These are phyloP conservation scores for Thelephora ganbajun DNA, from an alignment of 768 basidiomycete genomes.

Conservation along the genomic window DNA sequence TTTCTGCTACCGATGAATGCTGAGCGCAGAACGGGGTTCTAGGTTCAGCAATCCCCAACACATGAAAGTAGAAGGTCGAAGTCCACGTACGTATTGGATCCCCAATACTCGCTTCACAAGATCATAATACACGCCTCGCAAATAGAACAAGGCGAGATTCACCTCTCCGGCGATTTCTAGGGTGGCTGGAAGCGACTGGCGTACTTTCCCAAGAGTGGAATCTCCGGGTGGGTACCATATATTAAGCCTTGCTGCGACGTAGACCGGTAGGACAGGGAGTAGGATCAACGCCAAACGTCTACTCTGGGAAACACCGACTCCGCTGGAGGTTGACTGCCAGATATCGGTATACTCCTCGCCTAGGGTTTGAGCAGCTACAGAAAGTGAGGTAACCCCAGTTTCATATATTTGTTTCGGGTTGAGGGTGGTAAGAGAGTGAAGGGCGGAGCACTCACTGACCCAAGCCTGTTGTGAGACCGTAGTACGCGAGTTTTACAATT, in stretches of 20 bases:
- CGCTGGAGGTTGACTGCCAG: conserved; percentile 42
- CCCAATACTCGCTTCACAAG: conserved; percentile 52
- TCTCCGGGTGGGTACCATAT: conserved; percentile 20
- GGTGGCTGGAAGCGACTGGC: conserved; percentile 28
- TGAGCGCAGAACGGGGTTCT: conserved; percentile 16
- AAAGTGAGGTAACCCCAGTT: neutral
- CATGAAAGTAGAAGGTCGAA: neutral
- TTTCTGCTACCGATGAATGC: conserved; percentile 61
- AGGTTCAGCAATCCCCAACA: neutral
- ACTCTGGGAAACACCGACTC: conserved; percentile 29
- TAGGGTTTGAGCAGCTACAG: conserved; percentile 60
- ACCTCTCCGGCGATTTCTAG: conserved; percentile 51
- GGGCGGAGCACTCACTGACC: conserved; percentile 27
- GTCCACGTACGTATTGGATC: conserved; percentile 44
- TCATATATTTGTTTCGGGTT: neutral
- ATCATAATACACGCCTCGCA: conserved; percentile 70
- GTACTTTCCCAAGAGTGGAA: conserved; percentile 17
- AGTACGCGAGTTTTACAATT: conserved; percentile 52
- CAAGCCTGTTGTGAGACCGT: conserved; percentile 59
- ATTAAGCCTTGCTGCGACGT: conserved; percentile 40
- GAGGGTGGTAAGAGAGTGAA: neutral
- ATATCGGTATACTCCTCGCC: conserved; percentile 89
- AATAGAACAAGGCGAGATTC: conserved; percentile 72
- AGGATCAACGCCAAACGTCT: conserved; percentile 43
- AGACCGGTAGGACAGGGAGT: conserved; percentile 52